Evolutionary conservation across 768 basidiomycete genomes (phyloP).

Genomic region (Lactarius sp.): DNA sequence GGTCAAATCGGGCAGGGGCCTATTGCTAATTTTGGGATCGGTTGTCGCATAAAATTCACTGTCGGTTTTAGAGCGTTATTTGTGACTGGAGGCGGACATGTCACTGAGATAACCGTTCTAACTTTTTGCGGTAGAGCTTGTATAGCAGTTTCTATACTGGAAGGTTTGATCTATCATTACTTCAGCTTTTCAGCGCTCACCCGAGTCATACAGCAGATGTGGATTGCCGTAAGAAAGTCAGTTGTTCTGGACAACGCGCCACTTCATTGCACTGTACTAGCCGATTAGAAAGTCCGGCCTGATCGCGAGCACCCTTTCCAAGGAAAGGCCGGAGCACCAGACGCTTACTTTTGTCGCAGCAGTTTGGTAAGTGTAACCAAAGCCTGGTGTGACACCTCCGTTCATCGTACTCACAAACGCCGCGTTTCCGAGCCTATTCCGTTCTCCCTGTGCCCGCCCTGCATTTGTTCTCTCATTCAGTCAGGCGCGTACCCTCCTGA

Average conservation of each 20-base stretch:
- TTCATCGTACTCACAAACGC: not conserved
- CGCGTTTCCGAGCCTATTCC: constrained; percentile 57
- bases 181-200: not conserved
- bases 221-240: constrained; percentile 84
- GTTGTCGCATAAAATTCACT: no score
- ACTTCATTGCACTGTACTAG: constrained; percentile 86
- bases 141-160: constrained; percentile 94
- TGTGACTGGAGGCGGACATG: constrained; percentile 30
- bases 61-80: no score
- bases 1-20: no score
- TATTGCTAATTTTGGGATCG: no score
- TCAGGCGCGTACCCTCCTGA: constrained; percentile 69
- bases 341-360: constrained; percentile 76
- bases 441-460: constrained; percentile 79
- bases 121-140: constrained; percentile 52
- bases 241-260: constrained; percentile 72
- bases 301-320: constrained; percentile 68
- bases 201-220: constrained; percentile 54
- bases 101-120: constrained; percentile 12
- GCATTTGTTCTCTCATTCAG: constrained; percentile 74
- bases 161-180: constrained; percentile 46
- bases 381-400: constrained; percentile 11
- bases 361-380: constrained; percentile 51
- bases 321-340: constrained; percentile 55
- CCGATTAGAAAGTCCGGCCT: constrained; percentile 80